Base-by-base conservation (phyloP, 1,284 basidiomycete species). In the Hymenochaete sp. region DNA sequence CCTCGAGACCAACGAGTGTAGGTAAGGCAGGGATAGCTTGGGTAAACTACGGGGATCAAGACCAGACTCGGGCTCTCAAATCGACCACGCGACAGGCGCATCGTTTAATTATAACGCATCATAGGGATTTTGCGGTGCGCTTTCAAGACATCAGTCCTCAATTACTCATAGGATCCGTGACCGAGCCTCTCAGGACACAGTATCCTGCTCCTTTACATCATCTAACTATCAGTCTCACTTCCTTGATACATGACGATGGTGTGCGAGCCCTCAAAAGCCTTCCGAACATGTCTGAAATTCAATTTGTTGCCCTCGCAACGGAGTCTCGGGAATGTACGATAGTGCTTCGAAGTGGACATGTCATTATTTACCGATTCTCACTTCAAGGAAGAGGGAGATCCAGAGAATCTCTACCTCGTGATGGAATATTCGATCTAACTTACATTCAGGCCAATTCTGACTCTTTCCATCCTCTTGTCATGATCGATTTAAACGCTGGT, bases 61-160 rank as follows among this genome's bases (percentile, higher is more conserved):
- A 64, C 70, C 45, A 75, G 69, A 53, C 57, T 73, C 21, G 37
- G 11, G 41, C 38, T 11, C 16, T 48, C 7, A n/a, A 33, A n/a
- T 48, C 27, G 24, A 48, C 47, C 13, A 48, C 37, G 25, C 40
- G 36, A 16, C 82, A 89, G 56, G 71, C 72, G 8, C 76, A 74
- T 54, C 76, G 85, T 14, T 62, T 91, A 16, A 61, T 89, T n/a
- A 62, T 82, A 1, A 82, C 82, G 0, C 68, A 68, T 44, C 79
- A 87, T 55, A 63, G 66, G 2, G 79, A 90, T 56, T 63, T 77
- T n/a, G 75, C 72, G 1, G 62, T 92, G 18, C 73, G 70, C 42
- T 81, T 87, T 55, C 71, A 73, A 49, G 84, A 89, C 57, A 62
- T 79, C 32, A 87, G 81, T 44, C 68, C 78, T 0, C 82, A 85